Base-by-base conservation (phyloP, 768 basidiomycete species). In the Coprinellus micaceus region DNA sequence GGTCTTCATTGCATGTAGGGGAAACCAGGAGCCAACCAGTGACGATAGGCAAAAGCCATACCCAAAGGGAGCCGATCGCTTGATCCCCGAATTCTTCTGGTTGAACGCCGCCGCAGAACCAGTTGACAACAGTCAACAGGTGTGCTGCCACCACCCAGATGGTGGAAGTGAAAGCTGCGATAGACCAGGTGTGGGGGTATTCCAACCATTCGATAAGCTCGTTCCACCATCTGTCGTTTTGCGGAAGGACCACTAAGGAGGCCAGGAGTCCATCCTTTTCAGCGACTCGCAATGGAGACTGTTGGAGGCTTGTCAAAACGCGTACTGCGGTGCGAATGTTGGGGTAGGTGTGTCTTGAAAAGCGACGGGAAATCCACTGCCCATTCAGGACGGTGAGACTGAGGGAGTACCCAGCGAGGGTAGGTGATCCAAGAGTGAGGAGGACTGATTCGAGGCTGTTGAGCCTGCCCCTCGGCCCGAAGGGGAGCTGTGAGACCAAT, bases 401-500 rank as follows among this genome's bases (percentile, higher is more conserved):
- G 10, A 81, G 53, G 1, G 79, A 79, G 60, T 78, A 81, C 2
- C 71, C 74, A 0, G 79, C 77, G 3, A 81, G 71, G 2, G 63
- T 63, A 0, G 79, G 79, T 0, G 76, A 78, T 0, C 79, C 79
- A 24, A 81, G 60, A 0, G 76, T 73, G 36, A 81, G 65, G 7
- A 80, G 11, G 19, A 73, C 71, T 6, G 77, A 73, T 58, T 71
- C 66, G 37, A 79, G 63, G 51, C 79, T 77, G 21, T 77, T 75
- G n/a, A 69, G 59, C 24, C 63, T 71, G 49, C 70, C 70, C 11
- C 59, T 66, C 28, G 73, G 69, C 6, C 78, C 78, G 24, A 78
- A 81, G 0, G 79, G 80, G n/a, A 81, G 71, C 46, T 79, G 78
- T 0, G 78, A 77, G 19, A 81, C 65, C 5, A 81, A 58, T 0